These are phyloP conservation scores for Starmerella geochares DNA, from an alignment of 805 yeast genomes.

Conservation along the genomic window DNA sequence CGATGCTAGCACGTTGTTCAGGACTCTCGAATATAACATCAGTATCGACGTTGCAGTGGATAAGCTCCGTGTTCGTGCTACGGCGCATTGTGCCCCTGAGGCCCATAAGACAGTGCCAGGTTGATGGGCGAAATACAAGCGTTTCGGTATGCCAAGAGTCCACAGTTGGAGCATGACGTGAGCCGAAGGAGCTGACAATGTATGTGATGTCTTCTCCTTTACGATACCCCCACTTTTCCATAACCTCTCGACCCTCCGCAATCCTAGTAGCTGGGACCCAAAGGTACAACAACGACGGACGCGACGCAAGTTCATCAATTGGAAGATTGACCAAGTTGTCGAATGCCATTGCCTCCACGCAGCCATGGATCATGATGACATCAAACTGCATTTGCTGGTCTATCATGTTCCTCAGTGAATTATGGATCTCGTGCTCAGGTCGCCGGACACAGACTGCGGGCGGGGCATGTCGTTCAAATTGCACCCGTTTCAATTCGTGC, in stretches of 20 bases:
- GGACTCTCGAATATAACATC: slow-evolving; percentile 63
- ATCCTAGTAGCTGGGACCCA: slow-evolving; percentile 79
- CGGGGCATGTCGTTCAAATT: slow-evolving; percentile 43
- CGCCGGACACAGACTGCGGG: slow-evolving; percentile 59
- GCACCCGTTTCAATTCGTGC: slow-evolving; percentile 53
- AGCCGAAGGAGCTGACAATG: slow-evolving; percentile 55
- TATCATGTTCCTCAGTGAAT: slow-evolving; percentile 54
- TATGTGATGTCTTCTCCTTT: slow-evolving; percentile 84
- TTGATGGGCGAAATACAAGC: slow-evolving; percentile 45
- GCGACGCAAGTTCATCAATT: slow-evolving; percentile 59
- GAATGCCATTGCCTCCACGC: slow-evolving; percentile 42
- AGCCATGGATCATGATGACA: slow-evolving; percentile 83
- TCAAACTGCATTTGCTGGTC: slow-evolving; percentile 56
- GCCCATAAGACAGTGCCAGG: slow-evolving; percentile 98
- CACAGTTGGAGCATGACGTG: slow-evolving; percentile 52
- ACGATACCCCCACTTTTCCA: slow-evolving; percentile 54
- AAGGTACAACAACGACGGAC: slow-evolving; percentile 75
- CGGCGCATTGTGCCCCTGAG: slow-evolving; percentile 89
- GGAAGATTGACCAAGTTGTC: slow-evolving; percentile 59
- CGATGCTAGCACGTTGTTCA: slow-evolving; percentile 32
- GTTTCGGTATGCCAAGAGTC: slow-evolving; percentile 32
- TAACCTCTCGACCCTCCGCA: slow-evolving; percentile 42
- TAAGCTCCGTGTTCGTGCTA: slow-evolving; percentile 69
- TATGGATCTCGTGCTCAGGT: slow-evolving; percentile 43
- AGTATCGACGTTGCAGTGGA: slow-evolving; percentile 87